A percentile compares a stretch with the other conserved stretches of the same genome.
Conservation (phyloP, 805 yeast genomes). For the Metschnikowia lachancei region DNA sequence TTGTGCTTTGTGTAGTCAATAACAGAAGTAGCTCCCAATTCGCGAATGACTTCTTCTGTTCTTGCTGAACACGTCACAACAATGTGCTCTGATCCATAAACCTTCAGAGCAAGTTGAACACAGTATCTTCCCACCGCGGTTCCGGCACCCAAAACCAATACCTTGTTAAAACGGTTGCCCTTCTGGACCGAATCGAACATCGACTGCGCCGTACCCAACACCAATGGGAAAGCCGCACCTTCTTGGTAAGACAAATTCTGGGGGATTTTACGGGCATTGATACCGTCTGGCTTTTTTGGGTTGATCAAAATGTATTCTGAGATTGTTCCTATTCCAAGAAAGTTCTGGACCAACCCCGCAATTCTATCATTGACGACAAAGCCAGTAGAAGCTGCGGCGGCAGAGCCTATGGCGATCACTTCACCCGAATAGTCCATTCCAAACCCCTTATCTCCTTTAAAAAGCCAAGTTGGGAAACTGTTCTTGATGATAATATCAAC, state of each 20-base stretch:
- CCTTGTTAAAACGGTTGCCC: constrained; percentile 44
- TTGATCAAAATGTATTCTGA: constrained; percentile 47
- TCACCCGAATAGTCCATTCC: constrained; percentile 37
- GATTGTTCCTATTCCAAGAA: constrained; percentile 39
- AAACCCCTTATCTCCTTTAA: constrained; percentile 22
- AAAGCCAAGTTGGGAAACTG: constrained; percentile 14
- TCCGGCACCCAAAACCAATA: constrained; percentile 71
- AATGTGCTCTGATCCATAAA: constrained; percentile 44
- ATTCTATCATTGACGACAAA: constrained; percentile 31
- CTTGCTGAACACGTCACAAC: constrained; percentile 55
- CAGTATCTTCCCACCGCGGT: constrained; percentile 62
- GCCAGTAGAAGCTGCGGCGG: constrained; percentile 21
- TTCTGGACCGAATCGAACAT: constrained; percentile 29
- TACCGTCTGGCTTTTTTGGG: constrained; percentile 25
- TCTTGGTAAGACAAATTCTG: constrained; percentile 45
- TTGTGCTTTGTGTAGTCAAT: constrained; percentile 55
- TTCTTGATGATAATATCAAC: constrained; percentile 28
- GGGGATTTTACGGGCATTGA: constrained; percentile 46
- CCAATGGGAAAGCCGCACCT: constrained; percentile 67
- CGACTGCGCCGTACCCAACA: constrained; percentile 59
- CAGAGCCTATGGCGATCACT: constrained; percentile 30
- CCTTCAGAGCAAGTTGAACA: constrained; percentile 54
- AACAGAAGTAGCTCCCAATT: constrained; percentile 56
- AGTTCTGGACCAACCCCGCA: constrained; percentile 24
- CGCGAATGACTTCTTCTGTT: constrained; percentile 43